These are phyloP conservation scores for Acacia pycnantha DNA, from an alignment of 331 rosid species.

Conservation along the genomic window DNA sequence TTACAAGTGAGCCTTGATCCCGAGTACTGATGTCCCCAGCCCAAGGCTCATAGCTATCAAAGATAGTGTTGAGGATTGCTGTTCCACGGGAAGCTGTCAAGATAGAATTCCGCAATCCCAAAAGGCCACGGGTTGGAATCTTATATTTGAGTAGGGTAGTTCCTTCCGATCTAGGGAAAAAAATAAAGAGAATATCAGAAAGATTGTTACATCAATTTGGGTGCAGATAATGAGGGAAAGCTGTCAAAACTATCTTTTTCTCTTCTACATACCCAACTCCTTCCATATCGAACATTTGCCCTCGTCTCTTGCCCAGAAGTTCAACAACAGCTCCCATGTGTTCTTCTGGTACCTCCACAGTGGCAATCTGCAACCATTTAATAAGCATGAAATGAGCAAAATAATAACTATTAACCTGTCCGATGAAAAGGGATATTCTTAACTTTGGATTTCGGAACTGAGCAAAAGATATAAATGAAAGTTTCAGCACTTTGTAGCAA, in stretches of 20 bases:
- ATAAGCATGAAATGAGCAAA: constrained; percentile 4
- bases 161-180: constrained; percentile 71
- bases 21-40: constrained; percentile 94
- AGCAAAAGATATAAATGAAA: constrained; percentile 6
- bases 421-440: not conserved
- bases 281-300: constrained; percentile 96
- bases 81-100: constrained; percentile 98
- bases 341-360: constrained; percentile 95
- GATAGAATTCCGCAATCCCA: constrained; percentile 91
- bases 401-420: constrained; percentile 3
- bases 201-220: not conserved
- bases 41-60: constrained; percentile 90
- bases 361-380: constrained; percentile 70
- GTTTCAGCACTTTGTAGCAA: not conserved
- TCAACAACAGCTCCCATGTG: constrained; percentile 97
- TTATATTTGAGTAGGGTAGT: constrained; percentile 82
- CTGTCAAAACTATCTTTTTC: too few relatives aligned
- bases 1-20: constrained; percentile 96
- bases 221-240: not conserved
- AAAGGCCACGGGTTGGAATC: constrained; percentile 98
- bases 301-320: constrained; percentile 93
- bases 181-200: constrained; percentile 33
- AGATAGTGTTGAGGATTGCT: constrained; percentile 88
- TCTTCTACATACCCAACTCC: constrained; percentile 79
- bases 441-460: not conserved